Base-by-base conservation (phyloP, 768 basidiomycete genomes). In the Rubroboletus pulcherrimus region DNA sequence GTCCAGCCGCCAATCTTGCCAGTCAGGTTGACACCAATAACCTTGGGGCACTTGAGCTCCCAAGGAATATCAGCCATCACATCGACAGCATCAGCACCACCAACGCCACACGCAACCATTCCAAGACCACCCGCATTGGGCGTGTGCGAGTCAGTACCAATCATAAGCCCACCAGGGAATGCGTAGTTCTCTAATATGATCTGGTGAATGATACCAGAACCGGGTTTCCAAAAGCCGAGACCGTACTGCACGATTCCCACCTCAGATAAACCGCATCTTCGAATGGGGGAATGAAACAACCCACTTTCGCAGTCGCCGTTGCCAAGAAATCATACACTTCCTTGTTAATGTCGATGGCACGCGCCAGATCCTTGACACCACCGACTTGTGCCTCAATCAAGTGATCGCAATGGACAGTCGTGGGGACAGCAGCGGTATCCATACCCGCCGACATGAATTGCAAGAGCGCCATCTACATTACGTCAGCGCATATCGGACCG, bases 401-500 rank as follows among this genome's bases (percentile, higher is more conserved):
- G 76, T 99, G 96, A 77, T 99, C 96, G 71, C 95, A 98, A 81
- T 99, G 96, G 43, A 99, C 97, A 60, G 97, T 96, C 62, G 96
- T 96, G 34, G 96, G 96, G 60, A 98, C 95, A 44, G 96, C 96
- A 39, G 92, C 93, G 44, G 93, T 96, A 71, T 92, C 92, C 83
- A 99, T 94, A 60, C 96, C 96, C 17, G 97, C 94, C 49, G 97
- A 98, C 97, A 99, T 99, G 84, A 99, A 99, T 81, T 99, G 97
- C 62, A 99, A 82, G 54, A 99, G 84, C 19, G 97, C 97, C 97
- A 99, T 99, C 92, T 98, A 72, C 0, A 54, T 70, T 61, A 73
- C 66, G 66, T 73, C 61, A 71, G 63, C 46, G 17, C 33, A n/a
- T 17, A 48, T 48, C 41, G 34, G 34, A 53, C 35, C 29, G 57